phyloP scores from a whole-genome alignment of 2,329 filamentous ascomycete genomes.

The Akanthomyces lecanii region DNA sequence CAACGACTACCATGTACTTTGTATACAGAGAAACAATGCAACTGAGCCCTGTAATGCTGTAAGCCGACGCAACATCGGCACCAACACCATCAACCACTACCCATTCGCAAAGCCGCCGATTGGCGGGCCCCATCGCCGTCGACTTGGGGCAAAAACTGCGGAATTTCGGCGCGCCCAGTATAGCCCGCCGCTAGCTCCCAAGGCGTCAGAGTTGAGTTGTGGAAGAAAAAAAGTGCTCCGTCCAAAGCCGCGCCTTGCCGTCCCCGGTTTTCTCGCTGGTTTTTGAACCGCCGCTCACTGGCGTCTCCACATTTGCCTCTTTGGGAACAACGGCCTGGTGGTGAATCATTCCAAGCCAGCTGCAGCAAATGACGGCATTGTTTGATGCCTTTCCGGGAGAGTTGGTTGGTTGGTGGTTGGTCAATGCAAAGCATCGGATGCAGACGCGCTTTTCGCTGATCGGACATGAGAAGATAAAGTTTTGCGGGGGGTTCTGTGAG shows the following conservation, averaged over 20 bases:
- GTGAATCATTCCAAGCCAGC: background rate
- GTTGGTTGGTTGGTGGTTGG: too few relatives aligned
- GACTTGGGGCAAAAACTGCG: background rate
- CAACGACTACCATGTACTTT: background rate
- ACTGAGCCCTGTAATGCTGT: too few relatives aligned
- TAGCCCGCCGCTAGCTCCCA: background rate
- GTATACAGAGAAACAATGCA: too few relatives aligned
- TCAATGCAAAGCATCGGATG: too few relatives aligned
- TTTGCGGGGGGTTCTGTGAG: too few relatives aligned
- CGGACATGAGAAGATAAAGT: too few relatives aligned
- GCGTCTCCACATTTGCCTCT: background rate
- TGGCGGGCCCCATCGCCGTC: background rate
- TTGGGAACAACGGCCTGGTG: background rate
- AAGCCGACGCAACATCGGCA: background rate
- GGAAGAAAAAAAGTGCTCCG: background rate
- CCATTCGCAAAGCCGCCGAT: conserved; percentile 6
- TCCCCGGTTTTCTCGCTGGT: background rate
- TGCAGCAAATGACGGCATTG: background rate
- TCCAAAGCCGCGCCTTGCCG: conserved; percentile 13
- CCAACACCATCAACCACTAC: background rate
- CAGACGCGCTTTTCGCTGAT: too few relatives aligned
- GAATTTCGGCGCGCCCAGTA: background rate
- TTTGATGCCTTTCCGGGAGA: background rate
- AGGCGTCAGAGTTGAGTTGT: too few relatives aligned
- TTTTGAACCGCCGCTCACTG: background rate